A percentile compares a stretch with the other conserved stretches of the same genome.
Conservation (phyloP, 805 yeast species). For the Ogataea pilisensis region DNA sequence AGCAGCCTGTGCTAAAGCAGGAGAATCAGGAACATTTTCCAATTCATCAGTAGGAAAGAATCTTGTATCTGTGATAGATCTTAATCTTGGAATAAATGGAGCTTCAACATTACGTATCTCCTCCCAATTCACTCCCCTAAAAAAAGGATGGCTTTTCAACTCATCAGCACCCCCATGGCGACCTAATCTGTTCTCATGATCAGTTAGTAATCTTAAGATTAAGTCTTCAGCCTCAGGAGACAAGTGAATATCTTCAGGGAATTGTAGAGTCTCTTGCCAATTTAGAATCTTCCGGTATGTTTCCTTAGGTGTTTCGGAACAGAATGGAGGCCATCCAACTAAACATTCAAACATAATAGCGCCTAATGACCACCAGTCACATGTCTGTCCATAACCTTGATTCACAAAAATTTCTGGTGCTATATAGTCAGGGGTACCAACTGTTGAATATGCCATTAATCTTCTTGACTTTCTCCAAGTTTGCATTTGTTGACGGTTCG, state of each 20-base stretch:
- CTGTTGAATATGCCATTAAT: conserved; percentile 93
- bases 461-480: conserved; percentile 93
- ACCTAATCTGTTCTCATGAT: conserved; percentile 77
- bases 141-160: conserved; percentile 85
- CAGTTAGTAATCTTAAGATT: conserved; percentile 70
- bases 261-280: conserved; percentile 83
- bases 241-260: conserved; percentile 89
- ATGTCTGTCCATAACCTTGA: conserved; percentile 94
- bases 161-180: conserved; percentile 90
- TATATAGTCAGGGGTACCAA: conserved; percentile 94
- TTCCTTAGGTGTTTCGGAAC: conserved; percentile 92
- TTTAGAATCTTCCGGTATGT: conserved; percentile 87
- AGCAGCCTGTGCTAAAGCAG: conserved; percentile 65
- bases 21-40: conserved; percentile 91
- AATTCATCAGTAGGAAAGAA: conserved; percentile 98
- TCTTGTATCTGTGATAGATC: conserved; percentile 91
- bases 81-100: conserved; percentile 87
- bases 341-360: conserved; percentile 96
- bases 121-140: conserved; percentile 95
- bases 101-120: conserved; percentile 84
- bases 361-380: conserved; percentile 98
- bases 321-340: conserved; percentile 97
- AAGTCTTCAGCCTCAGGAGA: conserved; percentile 87
- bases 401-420: conserved; percentile 92
- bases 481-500: conserved; percentile 91